Evolutionary conservation across 2,329 filamentous ascomycete species (phyloP).

Genomic region (Metarhizium anisopliae): DNA sequence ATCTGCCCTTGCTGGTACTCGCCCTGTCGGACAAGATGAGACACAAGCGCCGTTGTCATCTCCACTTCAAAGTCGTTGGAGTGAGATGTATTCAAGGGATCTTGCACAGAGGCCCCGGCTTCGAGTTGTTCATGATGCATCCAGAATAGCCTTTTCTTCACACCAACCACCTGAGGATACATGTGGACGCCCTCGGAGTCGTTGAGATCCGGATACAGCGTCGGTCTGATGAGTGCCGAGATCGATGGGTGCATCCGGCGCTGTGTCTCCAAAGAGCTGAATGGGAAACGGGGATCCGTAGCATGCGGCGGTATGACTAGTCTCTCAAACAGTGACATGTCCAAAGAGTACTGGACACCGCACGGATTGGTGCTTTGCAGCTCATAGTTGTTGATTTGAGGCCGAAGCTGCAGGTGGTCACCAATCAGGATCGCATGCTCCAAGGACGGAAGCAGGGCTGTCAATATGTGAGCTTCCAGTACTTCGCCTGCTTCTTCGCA

Average conservation of each 20-base stretch:
- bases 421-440: slow-evolving; percentile 57
- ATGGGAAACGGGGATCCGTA: slow-evolving; percentile 16
- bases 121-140: slow-evolving; percentile 47
- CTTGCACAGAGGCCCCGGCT: slow-evolving; percentile 19
- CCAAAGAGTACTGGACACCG: slow-evolving; percentile 43
- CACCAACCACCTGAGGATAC: slow-evolving; percentile 42
- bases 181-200: slow-evolving; percentile 33
- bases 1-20: slow-evolving; percentile 52
- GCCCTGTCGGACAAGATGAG: slow-evolving; percentile 58
- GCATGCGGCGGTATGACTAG: slow-evolving; percentile 30
- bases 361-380: slow-evolving; percentile 40
- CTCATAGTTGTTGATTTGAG: slow-evolving; percentile 45
- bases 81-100: slow-evolving; percentile 33
- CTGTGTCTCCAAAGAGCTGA: slow-evolving; percentile 43
- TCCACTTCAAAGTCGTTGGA: slow-evolving; percentile 52
- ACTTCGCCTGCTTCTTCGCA: slow-evolving; percentile 64
- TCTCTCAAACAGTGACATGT: slow-evolving; percentile 54
- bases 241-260: slow-evolving; percentile 58
- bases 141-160: slow-evolving; percentile 50
- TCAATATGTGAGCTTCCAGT: slow-evolving; percentile 53
- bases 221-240: slow-evolving; percentile 45
- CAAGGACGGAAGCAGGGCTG: slow-evolving; percentile 47
- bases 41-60: slow-evolving; percentile 54
- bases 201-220: slow-evolving; percentile 46
- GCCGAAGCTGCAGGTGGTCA: slow-evolving; percentile 53